Percentiles rank a stretch among this genome's conserved stretches.
Conservation (phyloP, 805 yeast genomes). For the Kregervanrija fluxuum region DNA sequence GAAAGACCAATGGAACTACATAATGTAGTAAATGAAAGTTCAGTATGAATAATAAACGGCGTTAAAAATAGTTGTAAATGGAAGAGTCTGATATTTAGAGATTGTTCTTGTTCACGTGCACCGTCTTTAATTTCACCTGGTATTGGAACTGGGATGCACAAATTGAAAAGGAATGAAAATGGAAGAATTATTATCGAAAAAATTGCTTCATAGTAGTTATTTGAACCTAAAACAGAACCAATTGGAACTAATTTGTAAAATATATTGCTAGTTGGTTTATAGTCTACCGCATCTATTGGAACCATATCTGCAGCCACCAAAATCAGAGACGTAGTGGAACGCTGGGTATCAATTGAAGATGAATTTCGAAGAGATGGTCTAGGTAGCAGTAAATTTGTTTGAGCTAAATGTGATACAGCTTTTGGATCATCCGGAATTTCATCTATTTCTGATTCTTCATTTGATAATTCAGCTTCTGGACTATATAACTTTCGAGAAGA, state of each 20-base stretch:
- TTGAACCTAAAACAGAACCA: constrained; percentile 4
- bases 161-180: constrained; percentile 17
- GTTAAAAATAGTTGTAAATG: constrained; percentile 22
- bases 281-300: constrained; percentile 6
- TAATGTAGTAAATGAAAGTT: background rate
- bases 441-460: too few species aligned
- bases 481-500: too few species aligned
- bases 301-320: too few species aligned
- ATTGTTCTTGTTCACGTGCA: constrained; percentile 15
- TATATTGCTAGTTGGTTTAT: constrained; percentile 4
- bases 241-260: constrained; percentile 9
- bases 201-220: constrained; percentile 18
- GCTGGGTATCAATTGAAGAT: background rate
- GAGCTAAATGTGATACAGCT: too few species aligned
- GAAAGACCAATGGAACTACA: too few species aligned
- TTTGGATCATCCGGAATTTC: too few species aligned
- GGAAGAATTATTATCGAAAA: constrained; percentile 21
- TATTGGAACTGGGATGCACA: constrained; percentile 23
- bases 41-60: constrained; percentile 10
- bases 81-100: constrained; percentile 19
- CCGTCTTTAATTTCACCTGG: constrained; percentile 8
- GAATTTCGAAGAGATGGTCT: background rate
- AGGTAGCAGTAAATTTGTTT: background rate
- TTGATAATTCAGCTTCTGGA: too few species aligned
- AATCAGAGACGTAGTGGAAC: background rate